Base-by-base conservation (phyloP, 257 asterid species). In the Oldenlandia corymbosa region DNA sequence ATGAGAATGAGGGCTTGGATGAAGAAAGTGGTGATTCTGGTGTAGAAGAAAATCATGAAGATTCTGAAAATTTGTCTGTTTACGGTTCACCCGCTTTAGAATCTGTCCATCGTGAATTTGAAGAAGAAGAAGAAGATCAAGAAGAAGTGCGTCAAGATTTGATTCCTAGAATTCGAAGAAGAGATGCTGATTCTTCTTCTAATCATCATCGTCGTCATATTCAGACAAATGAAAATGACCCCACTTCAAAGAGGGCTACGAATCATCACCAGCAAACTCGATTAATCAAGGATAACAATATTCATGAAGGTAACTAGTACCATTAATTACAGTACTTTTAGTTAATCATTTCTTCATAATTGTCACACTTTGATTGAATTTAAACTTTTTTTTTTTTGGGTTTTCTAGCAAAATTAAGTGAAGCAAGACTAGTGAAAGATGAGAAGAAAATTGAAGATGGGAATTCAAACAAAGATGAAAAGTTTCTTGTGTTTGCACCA, bases 401-500 rank as follows among this genome's bases (percentile, higher is more conserved):
- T 70, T 54, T 68, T 52, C 23, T 65, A 68, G 85, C 30, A 41
- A 66, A 68, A 47, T 27, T 62, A n/a, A n/a, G n/a, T 36, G 73
- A 49, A 26, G 57, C 58, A 17, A 43, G 61, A 52, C 64, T 68
- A 0, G 2, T 0, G 21, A 46, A 30, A 10, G 54, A 61, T 49
- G 71, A 60, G 4, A 73, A 69, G 71, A 62, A 69, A 65, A 20
- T n/a, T n/a, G n/a, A 30, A n/a, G 87, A 57, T 66, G 60, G 64
- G 1, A 80, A 58, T 69, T 68, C 67, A 23, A 70, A 58, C 16
- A 55, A 74, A 58, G 80, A 85, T 23, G 89, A 84, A 49, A 75
- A 74, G 21, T 86, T 62, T 63, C 70, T 79, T n/a, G 89, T 73
- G 10, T 85, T 75, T 63, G 81, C 81, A 49, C 86, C 87, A 28